Percentiles rank a stretch among this genome's conserved stretches.
These are phyloP conservation scores for Colletotrichum sp. DNA, from an alignment of 2,329 filamentous ascomycete species.

Conservation along the genomic window DNA sequence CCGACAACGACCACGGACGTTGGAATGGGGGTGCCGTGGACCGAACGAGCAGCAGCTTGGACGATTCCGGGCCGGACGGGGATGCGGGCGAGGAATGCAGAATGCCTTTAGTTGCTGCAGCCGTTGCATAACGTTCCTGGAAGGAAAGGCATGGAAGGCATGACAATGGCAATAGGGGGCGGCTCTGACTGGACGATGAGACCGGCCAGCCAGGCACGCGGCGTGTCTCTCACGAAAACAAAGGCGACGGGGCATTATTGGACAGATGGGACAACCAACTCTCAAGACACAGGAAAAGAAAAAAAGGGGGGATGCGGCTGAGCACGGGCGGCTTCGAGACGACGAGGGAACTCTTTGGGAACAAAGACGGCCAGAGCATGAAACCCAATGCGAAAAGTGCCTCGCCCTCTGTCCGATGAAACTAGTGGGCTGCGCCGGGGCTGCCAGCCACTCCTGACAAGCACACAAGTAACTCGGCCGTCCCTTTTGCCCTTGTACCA, in stretches of 20 bases:
- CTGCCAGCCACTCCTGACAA: neutral
- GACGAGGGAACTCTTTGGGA: neutral
- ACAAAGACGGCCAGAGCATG: conserved; percentile 10
- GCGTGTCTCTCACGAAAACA: neutral
- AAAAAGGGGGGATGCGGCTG: neutral
- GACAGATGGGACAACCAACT: neutral
- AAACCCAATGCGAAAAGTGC: conserved; percentile 10
- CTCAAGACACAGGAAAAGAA: neutral
- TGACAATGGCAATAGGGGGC: neutral
- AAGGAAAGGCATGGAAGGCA: neutral
- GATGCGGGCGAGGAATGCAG: neutral
- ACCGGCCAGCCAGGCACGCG: neutral
- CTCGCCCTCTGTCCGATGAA: neutral
- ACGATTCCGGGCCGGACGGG: neutral
- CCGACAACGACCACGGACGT: conserved; percentile 2
- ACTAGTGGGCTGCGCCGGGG: conserved; percentile 12
- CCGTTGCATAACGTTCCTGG: neutral
- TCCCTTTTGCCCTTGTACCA: neutral
- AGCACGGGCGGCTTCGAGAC: conserved; percentile 11
- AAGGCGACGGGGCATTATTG: neutral
- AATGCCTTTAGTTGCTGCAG: neutral
- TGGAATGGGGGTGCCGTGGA: neutral
- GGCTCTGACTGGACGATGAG: neutral
- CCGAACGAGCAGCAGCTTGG: neutral
- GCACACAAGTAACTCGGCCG: neutral